Conservation (phyloP, 1,284 basidiomycete species). For the Lentinula novae-zelandiae region DNA sequence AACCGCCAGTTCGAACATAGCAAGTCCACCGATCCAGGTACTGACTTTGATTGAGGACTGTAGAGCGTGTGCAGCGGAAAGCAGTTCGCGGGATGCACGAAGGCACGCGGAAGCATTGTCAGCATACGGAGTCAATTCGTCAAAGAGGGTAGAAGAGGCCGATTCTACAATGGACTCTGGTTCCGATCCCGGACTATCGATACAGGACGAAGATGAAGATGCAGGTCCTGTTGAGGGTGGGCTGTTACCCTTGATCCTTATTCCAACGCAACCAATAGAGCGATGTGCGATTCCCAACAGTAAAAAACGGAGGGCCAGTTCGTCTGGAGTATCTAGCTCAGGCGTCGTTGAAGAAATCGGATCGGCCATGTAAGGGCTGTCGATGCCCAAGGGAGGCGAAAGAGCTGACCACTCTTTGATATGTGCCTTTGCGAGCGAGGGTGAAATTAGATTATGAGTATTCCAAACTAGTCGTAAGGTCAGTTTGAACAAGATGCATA, state of each 20-base stretch:
- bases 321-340: conserved; percentile 66
- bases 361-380: conserved; percentile 28
- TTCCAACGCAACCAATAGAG: conserved; percentile 33
- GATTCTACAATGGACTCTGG: neutral
- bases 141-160: neutral
- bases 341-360: conserved; percentile 5
- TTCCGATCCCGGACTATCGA: neutral
- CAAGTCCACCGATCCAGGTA: conserved; percentile 65
- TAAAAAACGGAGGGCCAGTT: conserved; percentile 63
- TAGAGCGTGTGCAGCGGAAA: conserved; percentile 46
- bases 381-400: conserved; percentile 40
- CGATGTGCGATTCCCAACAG: conserved; percentile 66
- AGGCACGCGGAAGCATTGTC: conserved; percentile 25
- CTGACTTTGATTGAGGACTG: conserved; percentile 40
- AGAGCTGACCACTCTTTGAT: conserved; percentile 47
- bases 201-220: neutral
- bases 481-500: conserved; percentile 26
- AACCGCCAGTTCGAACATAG: conserved; percentile 66
- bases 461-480: conserved; percentile 59
- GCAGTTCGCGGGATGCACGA: conserved; percentile 39
- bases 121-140: neutral
- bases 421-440: conserved; percentile 49
- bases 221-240: neutral
- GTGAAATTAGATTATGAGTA: conserved; percentile 54
- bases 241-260: neutral